Evolutionary conservation across 2,329 filamentous ascomycete species (phyloP).

Genomic region (Albifimbria verrucaria): DNA sequence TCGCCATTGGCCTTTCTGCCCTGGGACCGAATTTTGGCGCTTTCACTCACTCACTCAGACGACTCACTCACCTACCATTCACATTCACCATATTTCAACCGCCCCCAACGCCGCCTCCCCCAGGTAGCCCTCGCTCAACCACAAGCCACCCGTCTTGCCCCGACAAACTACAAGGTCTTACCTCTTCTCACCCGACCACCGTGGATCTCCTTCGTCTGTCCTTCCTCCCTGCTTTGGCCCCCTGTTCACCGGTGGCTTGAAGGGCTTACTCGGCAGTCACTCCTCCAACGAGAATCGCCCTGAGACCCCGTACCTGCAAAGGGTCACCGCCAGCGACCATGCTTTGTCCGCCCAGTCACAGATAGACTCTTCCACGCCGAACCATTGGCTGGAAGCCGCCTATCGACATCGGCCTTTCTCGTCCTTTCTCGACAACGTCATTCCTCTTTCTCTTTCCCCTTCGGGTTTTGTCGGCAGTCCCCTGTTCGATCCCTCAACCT

Average conservation of each 20-base stretch:
- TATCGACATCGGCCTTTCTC: not conserved
- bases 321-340: conserved; percentile 14
- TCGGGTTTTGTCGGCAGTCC: too few relatives aligned
- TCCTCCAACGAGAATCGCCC: not conserved
- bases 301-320: not conserved
- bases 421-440: not conserved
- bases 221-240: not conserved
- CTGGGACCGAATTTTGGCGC: too few relatives aligned
- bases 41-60: not conserved
- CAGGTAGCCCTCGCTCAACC: too few relatives aligned
- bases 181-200: too few relatives aligned
- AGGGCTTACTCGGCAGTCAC: not conserved
- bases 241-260: not conserved
- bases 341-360: conserved; percentile 12
- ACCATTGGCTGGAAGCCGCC: conserved; percentile 6
- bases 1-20: not conserved
- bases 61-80: not conserved
- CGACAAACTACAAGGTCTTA: too few relatives aligned
- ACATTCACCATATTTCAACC: too few relatives aligned
- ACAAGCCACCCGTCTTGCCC: too few relatives aligned
- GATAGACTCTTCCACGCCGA: conserved; percentile 14
- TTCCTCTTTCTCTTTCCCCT: not conserved
- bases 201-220: not conserved
- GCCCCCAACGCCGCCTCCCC: too few relatives aligned
- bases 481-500: not conserved